These are phyloP conservation scores for Calcarisporium arbuscula DNA, from an alignment of 2,329 filamentous ascomycete genomes.

Conservation along the genomic window DNA sequence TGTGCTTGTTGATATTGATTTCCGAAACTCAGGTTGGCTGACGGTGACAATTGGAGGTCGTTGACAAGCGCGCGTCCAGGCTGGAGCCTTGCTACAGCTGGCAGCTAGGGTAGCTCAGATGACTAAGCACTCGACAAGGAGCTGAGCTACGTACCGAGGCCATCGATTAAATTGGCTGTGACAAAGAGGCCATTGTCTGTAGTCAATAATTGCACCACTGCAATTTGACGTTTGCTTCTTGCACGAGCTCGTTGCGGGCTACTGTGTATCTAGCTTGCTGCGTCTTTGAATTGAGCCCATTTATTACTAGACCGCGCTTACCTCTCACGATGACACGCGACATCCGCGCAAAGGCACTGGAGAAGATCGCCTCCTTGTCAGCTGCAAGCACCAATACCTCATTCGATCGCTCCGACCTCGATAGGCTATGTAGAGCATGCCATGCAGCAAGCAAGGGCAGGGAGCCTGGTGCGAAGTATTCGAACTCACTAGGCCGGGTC, in stretches of 20 bases:
- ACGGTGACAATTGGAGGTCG: conserved; percentile 8
- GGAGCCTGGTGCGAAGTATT: conserved; percentile 30
- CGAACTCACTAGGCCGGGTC: conserved; percentile 41
- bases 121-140: conserved; percentile 40
- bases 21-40: no score
- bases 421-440: conserved; percentile 54
- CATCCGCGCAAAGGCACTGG: conserved; percentile 55
- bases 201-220: no score
- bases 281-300: no score
- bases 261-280: no score
- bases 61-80: conserved; percentile 33
- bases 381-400: conserved; percentile 46
- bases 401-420: conserved; percentile 58
- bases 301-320: no score
- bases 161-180: not conserved
- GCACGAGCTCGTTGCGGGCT: no score
- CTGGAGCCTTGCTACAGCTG: conserved; percentile 43
- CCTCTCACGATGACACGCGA: conserved; percentile 44
- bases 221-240: no score
- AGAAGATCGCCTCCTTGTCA: conserved; percentile 60
- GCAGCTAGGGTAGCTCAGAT: conserved; percentile 29
- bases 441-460: conserved; percentile 38
- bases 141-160: conserved; percentile 3
- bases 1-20: no score
- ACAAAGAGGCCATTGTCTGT: no score